These are phyloP conservation scores for Amanita exitialis DNA, from an alignment of 768 basidiomycete species.

Conservation along the genomic window DNA sequence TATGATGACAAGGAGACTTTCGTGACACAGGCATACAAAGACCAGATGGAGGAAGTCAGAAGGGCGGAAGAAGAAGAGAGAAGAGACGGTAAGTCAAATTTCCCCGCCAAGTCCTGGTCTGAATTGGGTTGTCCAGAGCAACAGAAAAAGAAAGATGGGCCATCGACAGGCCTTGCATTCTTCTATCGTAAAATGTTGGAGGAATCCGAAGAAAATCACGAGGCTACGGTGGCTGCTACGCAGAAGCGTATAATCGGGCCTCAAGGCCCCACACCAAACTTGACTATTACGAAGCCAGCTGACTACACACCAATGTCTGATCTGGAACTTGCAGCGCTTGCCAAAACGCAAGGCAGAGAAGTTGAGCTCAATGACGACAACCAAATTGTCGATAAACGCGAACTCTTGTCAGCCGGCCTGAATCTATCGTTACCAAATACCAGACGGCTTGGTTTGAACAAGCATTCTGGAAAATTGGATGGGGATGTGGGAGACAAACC, in stretches of 20 bases:
- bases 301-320: constrained; percentile 60
- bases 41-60: constrained; percentile 89
- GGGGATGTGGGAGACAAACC: constrained; percentile 16
- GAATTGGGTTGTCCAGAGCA: constrained; percentile 29
- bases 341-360: constrained; percentile 65
- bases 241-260: constrained; percentile 54
- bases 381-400: constrained; percentile 93
- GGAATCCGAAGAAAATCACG: constrained; percentile 73
- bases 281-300: constrained; percentile 69
- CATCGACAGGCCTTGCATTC: constrained; percentile 71
- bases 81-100: constrained; percentile 61
- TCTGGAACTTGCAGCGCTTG: constrained; percentile 58
- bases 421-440: constrained; percentile 85
- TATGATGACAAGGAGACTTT: constrained; percentile 95
- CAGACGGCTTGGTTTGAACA: constrained; percentile 47
- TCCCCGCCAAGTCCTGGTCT: not conserved
- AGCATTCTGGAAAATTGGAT: constrained; percentile 13
- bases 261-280: constrained; percentile 49
- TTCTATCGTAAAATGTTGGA: constrained; percentile 76
- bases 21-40: constrained; percentile 95
- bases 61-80: constrained; percentile 88
- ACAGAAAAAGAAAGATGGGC: constrained; percentile 47
- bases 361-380: constrained; percentile 97
- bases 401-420: constrained; percentile 82
- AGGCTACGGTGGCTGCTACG: constrained; percentile 77